Percentiles rank a stretch among this genome's conserved stretches.
Evolutionary conservation across 768 basidiomycete genomes (phyloP).

Genomic region (Cyathus striatus): DNA sequence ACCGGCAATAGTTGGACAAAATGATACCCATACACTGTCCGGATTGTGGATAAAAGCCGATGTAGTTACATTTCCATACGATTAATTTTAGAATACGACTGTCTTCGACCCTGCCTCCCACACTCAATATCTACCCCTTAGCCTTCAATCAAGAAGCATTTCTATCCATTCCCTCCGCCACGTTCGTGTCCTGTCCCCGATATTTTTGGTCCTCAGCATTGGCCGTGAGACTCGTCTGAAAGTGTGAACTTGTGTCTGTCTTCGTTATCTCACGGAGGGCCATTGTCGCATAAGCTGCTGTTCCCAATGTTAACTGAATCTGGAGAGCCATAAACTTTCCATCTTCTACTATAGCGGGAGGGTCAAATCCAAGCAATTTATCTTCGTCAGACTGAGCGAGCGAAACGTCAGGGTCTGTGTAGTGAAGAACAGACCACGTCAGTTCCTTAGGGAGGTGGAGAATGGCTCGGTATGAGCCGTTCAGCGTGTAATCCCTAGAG

Average conservation of each 20-base stretch:
- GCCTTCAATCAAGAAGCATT: not conserved
- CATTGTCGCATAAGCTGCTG: slow-evolving; percentile 97
- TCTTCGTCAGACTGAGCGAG: slow-evolving; percentile 97
- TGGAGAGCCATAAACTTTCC: slow-evolving; percentile 89
- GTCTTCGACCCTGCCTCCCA: not conserved
- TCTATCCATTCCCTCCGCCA: slow-evolving; percentile 8
- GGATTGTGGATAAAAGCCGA: too few relatives aligned
- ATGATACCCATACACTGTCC: too few relatives aligned
- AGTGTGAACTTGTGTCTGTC: slow-evolving; percentile 90
- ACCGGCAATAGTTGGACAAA: too few relatives aligned
- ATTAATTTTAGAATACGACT: not conserved
- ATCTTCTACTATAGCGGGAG: slow-evolving; percentile 58
- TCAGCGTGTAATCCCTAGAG: slow-evolving; percentile 82
- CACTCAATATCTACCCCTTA: not conserved
- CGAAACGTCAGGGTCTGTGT: slow-evolving; percentile 90
- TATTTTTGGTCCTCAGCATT: slow-evolving; percentile 81
- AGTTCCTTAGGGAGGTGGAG: slow-evolving; percentile 80
- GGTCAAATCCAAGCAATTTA: slow-evolving; percentile 74
- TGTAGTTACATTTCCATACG: too few relatives aligned
- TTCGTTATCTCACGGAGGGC: slow-evolving; percentile 93
- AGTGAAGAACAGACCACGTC: slow-evolving; percentile 77
- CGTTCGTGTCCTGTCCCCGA: slow-evolving; percentile 41
- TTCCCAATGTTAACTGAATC: slow-evolving; percentile 78
- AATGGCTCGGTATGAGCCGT: slow-evolving; percentile 91
- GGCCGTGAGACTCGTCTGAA: slow-evolving; percentile 75